These are phyloP conservation scores for Mycena pura DNA, from an alignment of 768 basidiomycete species.

Conservation along the genomic window DNA sequence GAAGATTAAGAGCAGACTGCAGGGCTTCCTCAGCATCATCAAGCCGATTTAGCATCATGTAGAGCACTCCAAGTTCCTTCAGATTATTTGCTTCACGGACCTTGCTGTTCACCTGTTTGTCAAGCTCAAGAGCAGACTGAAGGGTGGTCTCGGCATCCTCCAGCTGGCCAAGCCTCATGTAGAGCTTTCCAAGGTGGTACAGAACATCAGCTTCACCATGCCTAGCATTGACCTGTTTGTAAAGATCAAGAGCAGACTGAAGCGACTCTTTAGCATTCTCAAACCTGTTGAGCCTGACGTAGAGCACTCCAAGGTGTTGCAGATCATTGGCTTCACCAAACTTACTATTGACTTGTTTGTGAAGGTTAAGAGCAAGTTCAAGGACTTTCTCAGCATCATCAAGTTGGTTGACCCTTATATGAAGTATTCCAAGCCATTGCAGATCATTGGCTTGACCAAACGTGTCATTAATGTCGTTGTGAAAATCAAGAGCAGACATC, in stretches of 20 bases:
- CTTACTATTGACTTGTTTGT: too few relatives aligned
- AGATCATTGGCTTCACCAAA: too few relatives aligned
- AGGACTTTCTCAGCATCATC: too few relatives aligned
- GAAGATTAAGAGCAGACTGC: background rate
- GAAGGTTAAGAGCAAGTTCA: too few relatives aligned
- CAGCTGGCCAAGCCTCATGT: too few relatives aligned
- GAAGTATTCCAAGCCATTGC: conserved; percentile 21
- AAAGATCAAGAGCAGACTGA: background rate
- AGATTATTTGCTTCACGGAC: background rate
- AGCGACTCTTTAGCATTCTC: too few relatives aligned
- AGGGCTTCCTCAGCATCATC: background rate
- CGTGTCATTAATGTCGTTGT: conserved; percentile 29
- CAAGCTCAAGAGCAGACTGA: background rate
- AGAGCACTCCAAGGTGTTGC: too few relatives aligned
- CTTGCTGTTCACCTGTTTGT: background rate
- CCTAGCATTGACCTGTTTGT: background rate
- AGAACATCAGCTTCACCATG: too few relatives aligned
- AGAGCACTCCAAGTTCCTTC: background rate
- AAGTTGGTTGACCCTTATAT: conserved; percentile 4
- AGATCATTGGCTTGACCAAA: conserved; percentile 38
- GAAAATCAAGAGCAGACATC: conserved; percentile 27
- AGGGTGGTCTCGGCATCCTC: too few relatives aligned
- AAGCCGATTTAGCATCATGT: background rate
- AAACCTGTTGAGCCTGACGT: too few relatives aligned
- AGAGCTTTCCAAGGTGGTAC: background rate